Evolutionary conservation across 83 land plant species (phyloP).

Genomic region (Larix sibirica): DNA sequence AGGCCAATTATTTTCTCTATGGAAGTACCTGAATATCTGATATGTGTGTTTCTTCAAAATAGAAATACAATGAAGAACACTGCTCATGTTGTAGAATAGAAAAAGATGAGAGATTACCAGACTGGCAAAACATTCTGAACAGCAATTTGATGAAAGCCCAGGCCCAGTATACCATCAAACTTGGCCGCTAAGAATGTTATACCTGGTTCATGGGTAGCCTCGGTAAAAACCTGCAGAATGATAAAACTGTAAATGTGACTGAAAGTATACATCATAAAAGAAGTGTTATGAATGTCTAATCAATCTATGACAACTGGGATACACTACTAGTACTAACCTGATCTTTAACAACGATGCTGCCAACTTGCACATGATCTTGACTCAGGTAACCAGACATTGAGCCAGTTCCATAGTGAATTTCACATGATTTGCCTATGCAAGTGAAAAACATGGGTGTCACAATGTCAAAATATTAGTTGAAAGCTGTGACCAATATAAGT

Average conservation of each 20-base stretch:
- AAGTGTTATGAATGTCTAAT: neutral
- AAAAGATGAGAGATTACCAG: conserved; percentile 37
- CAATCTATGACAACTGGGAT: neutral
- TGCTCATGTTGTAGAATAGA: no score
- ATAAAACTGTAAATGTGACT: no score
- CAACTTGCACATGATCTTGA: conserved; percentile 69
- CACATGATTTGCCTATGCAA: conserved; percentile 57
- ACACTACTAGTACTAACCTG: conserved; percentile 58
- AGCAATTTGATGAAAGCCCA: conserved; percentile 78
- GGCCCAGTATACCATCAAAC: conserved; percentile 88
- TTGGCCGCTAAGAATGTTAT: conserved; percentile 68
- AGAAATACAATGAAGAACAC: no score
- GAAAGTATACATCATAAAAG: no score
- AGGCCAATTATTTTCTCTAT: neutral
- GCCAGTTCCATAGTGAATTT: conserved; percentile 81
- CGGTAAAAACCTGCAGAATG: conserved; percentile 60
- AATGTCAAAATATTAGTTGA: neutral
- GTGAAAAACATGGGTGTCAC: neutral
- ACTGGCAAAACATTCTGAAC: conserved; percentile 64
- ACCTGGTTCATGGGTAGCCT: conserved; percentile 71
- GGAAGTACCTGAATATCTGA: neutral
- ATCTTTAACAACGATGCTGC: conserved; percentile 65
- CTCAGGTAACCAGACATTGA: conserved; percentile 82
- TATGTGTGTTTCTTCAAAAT: neutral
- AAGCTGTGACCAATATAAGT: neutral